Conservation (phyloP, 1,284 basidiomycete genomes). For the Inonotus obliquus region DNA sequence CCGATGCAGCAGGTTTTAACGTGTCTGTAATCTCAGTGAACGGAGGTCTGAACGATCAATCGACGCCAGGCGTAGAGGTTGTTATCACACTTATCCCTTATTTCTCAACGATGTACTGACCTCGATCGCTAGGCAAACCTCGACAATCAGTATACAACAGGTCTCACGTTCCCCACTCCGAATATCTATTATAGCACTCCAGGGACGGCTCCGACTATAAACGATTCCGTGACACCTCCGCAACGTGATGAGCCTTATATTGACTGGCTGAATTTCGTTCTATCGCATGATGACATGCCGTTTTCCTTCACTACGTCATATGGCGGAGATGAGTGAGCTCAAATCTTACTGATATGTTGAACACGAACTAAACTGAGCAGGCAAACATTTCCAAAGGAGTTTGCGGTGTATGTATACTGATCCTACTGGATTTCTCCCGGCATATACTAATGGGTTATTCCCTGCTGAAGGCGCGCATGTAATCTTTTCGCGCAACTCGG, state of each 20-base stretch:
- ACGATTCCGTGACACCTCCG: constrained; percentile 27
- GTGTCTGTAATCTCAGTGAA: constrained; percentile 29
- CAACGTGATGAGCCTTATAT: constrained; percentile 36
- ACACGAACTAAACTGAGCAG: constrained; percentile 7
- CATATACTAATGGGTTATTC: neutral
- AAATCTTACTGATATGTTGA: constrained; percentile 3
- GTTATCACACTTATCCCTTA: constrained; percentile 15
- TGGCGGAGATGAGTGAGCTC: constrained; percentile 26
- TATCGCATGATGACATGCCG: constrained; percentile 19
- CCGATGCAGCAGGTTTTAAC: constrained; percentile 26
- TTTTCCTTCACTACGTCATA: constrained; percentile 25
- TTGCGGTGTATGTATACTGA: constrained; percentile 27
- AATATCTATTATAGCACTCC: constrained; percentile 28
- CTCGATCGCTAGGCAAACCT: constrained; percentile 25
- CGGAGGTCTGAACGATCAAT: constrained; percentile 30
- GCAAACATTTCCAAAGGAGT: constrained; percentile 20
- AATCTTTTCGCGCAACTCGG: constrained; percentile 41
- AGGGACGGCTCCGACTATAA: constrained; percentile 26
- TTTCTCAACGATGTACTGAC: neutral
- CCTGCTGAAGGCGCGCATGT: constrained; percentile 34
- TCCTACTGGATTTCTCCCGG: neutral
- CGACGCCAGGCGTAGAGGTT: constrained; percentile 24
- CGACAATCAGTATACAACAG: constrained; percentile 29
- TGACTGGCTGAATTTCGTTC: constrained; percentile 21
- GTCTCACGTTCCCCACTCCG: constrained; percentile 26